Percentiles rank a stretch among this genome's conserved stretches.
phyloP scores from a whole-genome alignment of 352 stramenopile genomes.

The Phytophthora pluvialis region DNA sequence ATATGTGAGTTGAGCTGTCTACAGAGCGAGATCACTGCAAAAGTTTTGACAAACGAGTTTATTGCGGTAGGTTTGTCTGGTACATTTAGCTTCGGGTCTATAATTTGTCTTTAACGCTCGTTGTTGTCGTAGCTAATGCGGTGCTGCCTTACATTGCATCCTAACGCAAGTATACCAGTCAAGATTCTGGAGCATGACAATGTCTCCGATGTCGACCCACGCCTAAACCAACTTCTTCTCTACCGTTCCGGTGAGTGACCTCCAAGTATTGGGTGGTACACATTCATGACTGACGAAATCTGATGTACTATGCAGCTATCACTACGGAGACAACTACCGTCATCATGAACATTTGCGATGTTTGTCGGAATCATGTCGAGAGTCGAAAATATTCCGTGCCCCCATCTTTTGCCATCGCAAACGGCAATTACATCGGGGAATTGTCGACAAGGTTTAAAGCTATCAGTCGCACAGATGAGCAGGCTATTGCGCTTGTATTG shows the following conservation, averaged over 20 bases:
- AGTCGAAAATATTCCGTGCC: background rate
- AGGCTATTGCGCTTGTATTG: no score
- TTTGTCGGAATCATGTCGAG: background rate
- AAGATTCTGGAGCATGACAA: background rate
- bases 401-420: constrained; percentile 8
- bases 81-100: no score
- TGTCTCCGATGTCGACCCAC: background rate
- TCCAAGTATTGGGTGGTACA: background rate
- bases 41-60: background rate
- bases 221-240: background rate
- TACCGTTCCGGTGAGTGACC: constrained; percentile 3
- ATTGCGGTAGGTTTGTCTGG: background rate
- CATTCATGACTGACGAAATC: background rate
- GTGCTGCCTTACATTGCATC: background rate
- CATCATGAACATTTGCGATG: background rate
- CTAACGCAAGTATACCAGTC: background rate
- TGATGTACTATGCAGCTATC: background rate
- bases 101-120: background rate
- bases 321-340: background rate
- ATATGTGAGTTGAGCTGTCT: no score
- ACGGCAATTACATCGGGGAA: constrained; percentile 16
- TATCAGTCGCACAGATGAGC: constrained; percentile 6
- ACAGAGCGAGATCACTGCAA: background rate
- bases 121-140: background rate
- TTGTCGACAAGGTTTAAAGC: background rate